A percentile compares a stretch with the other conserved stretches of the same genome.
Conservation (phyloP, 2,329 filamentous ascomycete genomes). For the Tolypocladium ophioglossoides region DNA sequence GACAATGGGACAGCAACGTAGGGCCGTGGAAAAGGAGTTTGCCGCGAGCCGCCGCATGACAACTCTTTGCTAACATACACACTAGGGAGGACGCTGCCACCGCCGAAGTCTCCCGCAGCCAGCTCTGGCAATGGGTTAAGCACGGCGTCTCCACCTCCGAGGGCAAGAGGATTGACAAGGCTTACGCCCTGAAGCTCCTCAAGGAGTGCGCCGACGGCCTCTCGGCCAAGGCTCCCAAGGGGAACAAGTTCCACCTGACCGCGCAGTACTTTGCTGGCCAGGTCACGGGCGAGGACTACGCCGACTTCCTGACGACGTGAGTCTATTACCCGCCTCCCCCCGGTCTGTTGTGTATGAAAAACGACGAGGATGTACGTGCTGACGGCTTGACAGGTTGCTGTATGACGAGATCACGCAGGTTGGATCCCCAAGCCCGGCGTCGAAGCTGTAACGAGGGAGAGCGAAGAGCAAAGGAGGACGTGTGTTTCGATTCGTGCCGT, state of each 20-base stretch:
- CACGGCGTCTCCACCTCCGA: slow-evolving; percentile 66
- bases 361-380: background rate
- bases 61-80: background rate
- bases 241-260: slow-evolving; percentile 85
- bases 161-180: slow-evolving; percentile 88
- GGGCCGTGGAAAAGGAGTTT: background rate
- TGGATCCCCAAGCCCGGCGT: slow-evolving; percentile 47
- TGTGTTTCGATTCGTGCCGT: background rate
- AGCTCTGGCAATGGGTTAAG: slow-evolving; percentile 93
- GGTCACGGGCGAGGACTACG: slow-evolving; percentile 95
- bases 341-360: background rate
- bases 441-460: slow-evolving; percentile 43
- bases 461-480: background rate
- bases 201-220: slow-evolving; percentile 76
- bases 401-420: slow-evolving; percentile 82
- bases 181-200: slow-evolving; percentile 76
- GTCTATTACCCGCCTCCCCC: slow-evolving; percentile 20
- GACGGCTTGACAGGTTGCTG: slow-evolving; percentile 48
- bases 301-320: slow-evolving; percentile 84
- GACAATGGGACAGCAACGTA: background rate
- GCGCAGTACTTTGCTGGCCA: slow-evolving; percentile 88
- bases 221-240: slow-evolving; percentile 62
- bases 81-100: slow-evolving; percentile 83
- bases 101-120: slow-evolving; percentile 85
- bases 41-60: background rate